These are phyloP conservation scores for Primulina tabacum DNA, from an alignment of 257 asterid genomes.

Conservation along the genomic window DNA sequence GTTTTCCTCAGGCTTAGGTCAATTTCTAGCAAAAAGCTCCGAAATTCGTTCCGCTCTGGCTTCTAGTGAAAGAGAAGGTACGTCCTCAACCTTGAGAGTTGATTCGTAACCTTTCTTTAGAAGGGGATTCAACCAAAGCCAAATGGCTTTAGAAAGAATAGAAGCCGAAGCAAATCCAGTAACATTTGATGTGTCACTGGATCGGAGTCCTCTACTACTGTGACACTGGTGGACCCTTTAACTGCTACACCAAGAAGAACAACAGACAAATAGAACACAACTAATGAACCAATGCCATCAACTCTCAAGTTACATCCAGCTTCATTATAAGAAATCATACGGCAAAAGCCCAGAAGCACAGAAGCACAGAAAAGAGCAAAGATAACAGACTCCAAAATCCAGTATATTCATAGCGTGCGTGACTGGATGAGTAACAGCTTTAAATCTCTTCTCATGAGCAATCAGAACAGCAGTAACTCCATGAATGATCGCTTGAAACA, in stretches of 20 bases:
- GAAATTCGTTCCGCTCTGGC: slow-evolving; percentile 76
- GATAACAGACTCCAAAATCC: slow-evolving; percentile 51
- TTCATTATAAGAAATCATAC: slow-evolving; percentile 43
- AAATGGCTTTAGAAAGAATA: slow-evolving; percentile 57
- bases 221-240: slow-evolving; percentile 66
- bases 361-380: slow-evolving; percentile 49
- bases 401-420: slow-evolving; percentile 58
- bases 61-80: slow-evolving; percentile 75
- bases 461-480: slow-evolving; percentile 40
- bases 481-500: slow-evolving; percentile 55
- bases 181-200: slow-evolving; percentile 42
- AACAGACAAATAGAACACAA: slow-evolving; percentile 41
- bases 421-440: slow-evolving; percentile 51
- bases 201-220: slow-evolving; percentile 27
- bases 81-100: slow-evolving; percentile 66
- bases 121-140: slow-evolving; percentile 91
- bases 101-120: slow-evolving; percentile 59
- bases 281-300: slow-evolving; percentile 52
- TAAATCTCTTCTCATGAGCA: slow-evolving; percentile 65
- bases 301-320: slow-evolving; percentile 34
- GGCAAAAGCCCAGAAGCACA: slow-evolving; percentile 37
- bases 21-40: slow-evolving; percentile 46
- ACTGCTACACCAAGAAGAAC: slow-evolving; percentile 48
- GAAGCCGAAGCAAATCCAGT: slow-evolving; percentile 82
- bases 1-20: slow-evolving; percentile 79